Conservation (phyloP, 495 filamentous ascomycete species). For the Corynascus novoguineensis region DNA sequence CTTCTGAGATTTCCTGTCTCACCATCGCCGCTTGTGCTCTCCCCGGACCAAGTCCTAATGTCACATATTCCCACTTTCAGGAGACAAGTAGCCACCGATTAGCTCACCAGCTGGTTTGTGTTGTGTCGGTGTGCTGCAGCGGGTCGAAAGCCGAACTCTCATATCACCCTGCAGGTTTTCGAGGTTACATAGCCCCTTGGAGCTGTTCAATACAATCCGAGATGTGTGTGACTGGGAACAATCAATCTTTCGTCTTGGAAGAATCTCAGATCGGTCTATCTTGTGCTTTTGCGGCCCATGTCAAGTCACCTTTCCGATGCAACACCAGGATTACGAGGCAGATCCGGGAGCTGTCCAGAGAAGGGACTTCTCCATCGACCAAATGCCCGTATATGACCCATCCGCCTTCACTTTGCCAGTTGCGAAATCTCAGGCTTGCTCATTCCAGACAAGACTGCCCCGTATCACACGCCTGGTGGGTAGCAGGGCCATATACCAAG, state of each 20-base stretch:
- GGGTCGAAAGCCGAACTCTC: neutral
- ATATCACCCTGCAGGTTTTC: neutral
- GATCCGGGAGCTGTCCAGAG: neutral
- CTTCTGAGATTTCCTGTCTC: neutral
- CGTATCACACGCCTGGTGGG: no score
- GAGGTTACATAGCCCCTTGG: neutral
- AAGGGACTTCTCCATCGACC: constrained; percentile 17
- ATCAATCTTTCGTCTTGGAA: neutral
- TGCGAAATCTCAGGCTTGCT: constrained; percentile 1
- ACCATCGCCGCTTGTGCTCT: neutral
- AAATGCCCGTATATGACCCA: constrained; percentile 34
- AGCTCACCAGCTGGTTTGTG: neutral
- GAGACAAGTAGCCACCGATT: neutral
- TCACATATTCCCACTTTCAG: neutral
- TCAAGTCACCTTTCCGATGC: neutral
- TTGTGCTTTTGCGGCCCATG: neutral
- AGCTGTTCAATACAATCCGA: no score
- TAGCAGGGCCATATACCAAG: neutral
- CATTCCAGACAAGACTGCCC: no score
- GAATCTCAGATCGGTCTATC: neutral
- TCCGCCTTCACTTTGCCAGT: constrained; percentile 10
- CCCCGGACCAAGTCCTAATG: neutral
- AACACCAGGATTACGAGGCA: constrained; percentile 15
- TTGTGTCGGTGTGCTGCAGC: neutral
- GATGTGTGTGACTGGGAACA: neutral